phyloP scores from a whole-genome alignment of 768 basidiomycete genomes.

The Boletellus sp. region DNA sequence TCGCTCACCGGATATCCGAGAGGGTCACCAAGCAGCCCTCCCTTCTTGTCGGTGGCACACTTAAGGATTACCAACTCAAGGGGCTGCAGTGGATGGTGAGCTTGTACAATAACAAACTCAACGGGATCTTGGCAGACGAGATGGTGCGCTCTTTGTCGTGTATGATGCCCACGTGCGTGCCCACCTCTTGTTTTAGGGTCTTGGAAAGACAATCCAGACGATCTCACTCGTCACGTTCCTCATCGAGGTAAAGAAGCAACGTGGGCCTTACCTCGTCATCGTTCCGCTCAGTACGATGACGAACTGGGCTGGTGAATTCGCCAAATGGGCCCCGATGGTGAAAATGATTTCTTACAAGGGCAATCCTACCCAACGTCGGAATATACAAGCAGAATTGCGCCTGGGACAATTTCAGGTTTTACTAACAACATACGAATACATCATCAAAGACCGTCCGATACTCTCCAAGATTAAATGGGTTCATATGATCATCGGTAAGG shows the following conservation, averaged over 20 bases:
- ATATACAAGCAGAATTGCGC: slow-evolving; percentile 73
- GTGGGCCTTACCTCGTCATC: slow-evolving; percentile 94
- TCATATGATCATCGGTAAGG: slow-evolving; percentile 91
- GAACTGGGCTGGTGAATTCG: slow-evolving; percentile 95
- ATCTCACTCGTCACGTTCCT: slow-evolving; percentile 95
- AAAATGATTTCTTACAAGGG: slow-evolving; percentile 86
- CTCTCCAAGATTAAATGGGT: slow-evolving; percentile 92
- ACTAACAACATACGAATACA: slow-evolving; percentile 94
- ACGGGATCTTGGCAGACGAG: slow-evolving; percentile 93
- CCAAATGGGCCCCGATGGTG: slow-evolving; percentile 92
- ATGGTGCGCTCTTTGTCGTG: slow-evolving; percentile 52
- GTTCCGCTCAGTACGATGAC: slow-evolving; percentile 96
- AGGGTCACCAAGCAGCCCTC: slow-evolving; percentile 69
- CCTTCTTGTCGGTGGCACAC: slow-evolving; percentile 78
- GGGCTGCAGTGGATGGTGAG: slow-evolving; percentile 99
- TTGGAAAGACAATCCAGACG: slow-evolving; percentile 92
- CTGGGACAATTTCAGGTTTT: slow-evolving; percentile 86
- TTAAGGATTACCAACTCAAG: slow-evolving; percentile 95
- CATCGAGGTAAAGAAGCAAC: slow-evolving; percentile 84
- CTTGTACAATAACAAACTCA: slow-evolving; percentile 92
- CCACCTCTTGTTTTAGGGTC: slow-evolving; percentile 54
- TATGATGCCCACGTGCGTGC: slow-evolving; percentile 1
- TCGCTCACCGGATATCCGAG: slow-evolving; percentile 91
- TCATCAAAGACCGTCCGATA: slow-evolving; percentile 93
- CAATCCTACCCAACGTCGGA: slow-evolving; percentile 77